phyloP scores from a whole-genome alignment of 805 yeast genomes.

The Ogataea naganishii region DNA sequence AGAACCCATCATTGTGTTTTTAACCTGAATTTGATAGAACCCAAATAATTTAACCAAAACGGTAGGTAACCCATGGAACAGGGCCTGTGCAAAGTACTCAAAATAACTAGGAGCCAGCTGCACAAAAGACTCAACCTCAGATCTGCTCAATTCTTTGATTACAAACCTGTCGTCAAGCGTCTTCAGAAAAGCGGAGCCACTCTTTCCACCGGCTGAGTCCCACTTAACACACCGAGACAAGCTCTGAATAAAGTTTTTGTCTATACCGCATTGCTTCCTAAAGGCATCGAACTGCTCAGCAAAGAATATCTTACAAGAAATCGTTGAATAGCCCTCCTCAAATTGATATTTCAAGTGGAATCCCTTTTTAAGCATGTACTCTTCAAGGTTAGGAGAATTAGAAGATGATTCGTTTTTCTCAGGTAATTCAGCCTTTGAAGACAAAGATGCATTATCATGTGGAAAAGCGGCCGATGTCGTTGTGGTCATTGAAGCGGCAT shows the following conservation, averaged over 20 bases:
- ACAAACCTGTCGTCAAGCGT: slow-evolving; percentile 87
- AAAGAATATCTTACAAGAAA: slow-evolving; percentile 90
- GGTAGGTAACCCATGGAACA: slow-evolving; percentile 91
- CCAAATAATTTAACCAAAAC: slow-evolving; percentile 94
- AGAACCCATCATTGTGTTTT: slow-evolving; percentile 60
- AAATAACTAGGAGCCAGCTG: slow-evolving; percentile 95
- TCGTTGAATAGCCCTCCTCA: slow-evolving; percentile 70
- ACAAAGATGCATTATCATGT: slow-evolving; percentile 16
- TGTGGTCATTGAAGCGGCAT: background rate
- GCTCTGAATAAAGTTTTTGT: slow-evolving; percentile 74
- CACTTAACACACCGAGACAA: slow-evolving; percentile 89
- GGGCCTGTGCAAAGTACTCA: slow-evolving; percentile 90
- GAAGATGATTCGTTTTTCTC: slow-evolving; percentile 9
- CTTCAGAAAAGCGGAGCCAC: slow-evolving; percentile 89
- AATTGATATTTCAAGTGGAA: slow-evolving; percentile 90
- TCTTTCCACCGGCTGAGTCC: slow-evolving; percentile 95
- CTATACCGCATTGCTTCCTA: slow-evolving; percentile 72
- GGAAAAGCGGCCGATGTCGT: no score
- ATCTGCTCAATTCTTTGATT: slow-evolving; percentile 78
- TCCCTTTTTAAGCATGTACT: slow-evolving; percentile 70
- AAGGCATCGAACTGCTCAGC: slow-evolving; percentile 96
- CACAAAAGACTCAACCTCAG: slow-evolving; percentile 88
- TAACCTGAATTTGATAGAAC: slow-evolving; percentile 86
- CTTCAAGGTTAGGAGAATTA: slow-evolving; percentile 39
- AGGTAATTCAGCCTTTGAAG: background rate